Evolutionary conservation across 805 yeast genomes (phyloP).

Genomic region (Metschnikowia noctiluminum): DNA sequence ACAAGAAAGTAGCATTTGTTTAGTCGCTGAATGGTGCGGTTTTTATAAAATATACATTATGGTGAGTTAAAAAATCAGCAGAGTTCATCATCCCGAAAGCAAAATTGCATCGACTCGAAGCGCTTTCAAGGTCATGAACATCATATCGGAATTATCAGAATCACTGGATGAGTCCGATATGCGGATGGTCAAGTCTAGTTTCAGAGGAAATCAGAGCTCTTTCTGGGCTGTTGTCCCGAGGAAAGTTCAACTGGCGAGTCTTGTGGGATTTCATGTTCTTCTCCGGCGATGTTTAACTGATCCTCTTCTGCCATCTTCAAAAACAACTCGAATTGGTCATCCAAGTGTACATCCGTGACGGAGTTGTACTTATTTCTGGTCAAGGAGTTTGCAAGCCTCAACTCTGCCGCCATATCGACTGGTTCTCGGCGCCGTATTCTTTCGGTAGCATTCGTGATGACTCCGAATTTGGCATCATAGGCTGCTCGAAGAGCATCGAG

Average conservation of each 20-base stretch:
- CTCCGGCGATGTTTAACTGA: neutral
- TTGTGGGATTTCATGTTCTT: neutral
- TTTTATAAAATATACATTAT: neutral
- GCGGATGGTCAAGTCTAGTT: too few species aligned
- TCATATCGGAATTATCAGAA: too few species aligned
- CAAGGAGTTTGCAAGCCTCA: slow-evolving; percentile 40
- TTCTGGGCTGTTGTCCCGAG: neutral
- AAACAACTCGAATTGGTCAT: slow-evolving; percentile 35
- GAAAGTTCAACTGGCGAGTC: neutral
- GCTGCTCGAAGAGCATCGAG: slow-evolving; percentile 40
- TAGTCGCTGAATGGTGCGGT: neutral
- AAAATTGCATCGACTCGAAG: neutral
- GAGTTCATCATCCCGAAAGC: too few species aligned
- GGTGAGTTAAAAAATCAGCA: neutral
- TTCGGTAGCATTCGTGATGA: slow-evolving; percentile 29
- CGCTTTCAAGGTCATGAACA: neutral
- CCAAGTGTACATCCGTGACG: slow-evolving; percentile 36
- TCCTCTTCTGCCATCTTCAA: slow-evolving; percentile 30
- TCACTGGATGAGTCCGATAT: too few species aligned
- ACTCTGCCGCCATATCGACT: slow-evolving; percentile 42
- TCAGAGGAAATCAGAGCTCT: slow-evolving; percentile 7
- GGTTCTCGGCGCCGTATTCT: slow-evolving; percentile 32
- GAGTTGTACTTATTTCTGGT: slow-evolving; percentile 35
- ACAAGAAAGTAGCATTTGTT: slow-evolving; percentile 30
- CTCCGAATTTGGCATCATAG: slow-evolving; percentile 33